Evolutionary conservation across 495 filamentous ascomycete genomes (phyloP), one percentile per base, ranked within the genome.

Genomic region (Cercophora sp.): DNA sequence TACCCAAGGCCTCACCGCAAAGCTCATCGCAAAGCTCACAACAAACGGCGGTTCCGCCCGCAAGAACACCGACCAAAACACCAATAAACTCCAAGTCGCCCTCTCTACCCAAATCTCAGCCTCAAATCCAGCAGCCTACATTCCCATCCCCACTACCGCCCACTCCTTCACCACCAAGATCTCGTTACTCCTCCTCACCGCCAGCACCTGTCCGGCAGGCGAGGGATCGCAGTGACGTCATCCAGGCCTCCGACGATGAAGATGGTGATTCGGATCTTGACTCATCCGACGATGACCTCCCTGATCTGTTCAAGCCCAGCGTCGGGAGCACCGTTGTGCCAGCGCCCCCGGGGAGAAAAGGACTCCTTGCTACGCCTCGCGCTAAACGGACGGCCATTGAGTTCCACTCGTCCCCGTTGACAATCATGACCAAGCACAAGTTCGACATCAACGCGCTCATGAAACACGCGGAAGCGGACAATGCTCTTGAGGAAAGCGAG

Each of bases 381-480:
- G 65, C 68, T 1, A 76, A 76, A 56, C 63, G 73, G 20, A 62
- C 63, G 46, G 69, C 70, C 8, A 44, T 66, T 8, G 62, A 63
- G 2, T 60, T 71, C 13, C 57, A 64, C 29, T 58, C 63, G 2
- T 79, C 76, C 0, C 68, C 75, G 15, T 49, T 78, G 36, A 70
- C 73, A 1, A 68, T 74, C 36, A 66, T 72, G 13, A 75, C 77
- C 13, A 83, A 79, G 56, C 85, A 87, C 57, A 85, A 79, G 55
- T 86, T 83, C 56, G 82, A 83, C 19, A 63, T 96, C 15, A 84
- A 85, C 41, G 76, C 72, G 2, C 72, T 94, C 15, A 73, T 87
- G 45, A 76, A 76, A 42, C 78, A 82, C 53, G 75, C 80, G 5
- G 71, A 76, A 35, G 71, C 80, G 51, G 79, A 86, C 43, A 70